Evolutionary conservation across 257 asterid genomes (phyloP).

Genomic region (Gentiana straminea): DNA sequence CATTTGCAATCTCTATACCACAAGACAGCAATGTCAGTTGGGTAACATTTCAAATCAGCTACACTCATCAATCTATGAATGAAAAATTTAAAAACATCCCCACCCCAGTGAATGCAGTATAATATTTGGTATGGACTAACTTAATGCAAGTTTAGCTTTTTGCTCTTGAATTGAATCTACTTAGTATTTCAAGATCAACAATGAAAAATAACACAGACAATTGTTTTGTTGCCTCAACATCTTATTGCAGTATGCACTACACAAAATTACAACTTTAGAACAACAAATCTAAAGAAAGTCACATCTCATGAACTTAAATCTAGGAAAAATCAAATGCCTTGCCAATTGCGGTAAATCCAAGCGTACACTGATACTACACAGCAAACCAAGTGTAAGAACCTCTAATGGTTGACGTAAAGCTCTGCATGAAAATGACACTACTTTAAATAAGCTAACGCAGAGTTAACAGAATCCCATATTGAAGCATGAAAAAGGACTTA

Average conservation of each 20-base stretch:
- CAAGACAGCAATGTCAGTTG: slow-evolving; percentile 4
- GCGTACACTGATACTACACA: not conserved
- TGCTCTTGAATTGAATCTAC: not conserved
- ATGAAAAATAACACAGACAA: not conserved
- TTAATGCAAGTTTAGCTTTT: no score
- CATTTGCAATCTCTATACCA: slow-evolving; percentile 62
- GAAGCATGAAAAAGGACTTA: not conserved
- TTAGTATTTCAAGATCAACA: not conserved
- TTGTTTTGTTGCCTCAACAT: not conserved
- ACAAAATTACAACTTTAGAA: no score
- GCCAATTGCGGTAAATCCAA: not conserved
- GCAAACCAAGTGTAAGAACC: not conserved
- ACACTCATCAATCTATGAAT: slow-evolving; percentile 7
- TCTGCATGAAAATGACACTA: not conserved
- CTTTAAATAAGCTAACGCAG: not conserved
- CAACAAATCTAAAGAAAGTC: no score
- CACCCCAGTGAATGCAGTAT: no score
- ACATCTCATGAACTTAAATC: no score
- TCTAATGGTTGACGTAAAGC: not conserved
- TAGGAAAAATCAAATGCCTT: no score
- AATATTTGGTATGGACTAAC: not conserved
- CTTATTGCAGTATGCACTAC: not conserved
- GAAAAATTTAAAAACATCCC: not conserved
- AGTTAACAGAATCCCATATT: not conserved
- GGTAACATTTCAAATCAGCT: slow-evolving; percentile 4